Base-by-base conservation (phyloP, 2,329 filamentous ascomycete genomes). In the Cryphonectria parasitica region DNA sequence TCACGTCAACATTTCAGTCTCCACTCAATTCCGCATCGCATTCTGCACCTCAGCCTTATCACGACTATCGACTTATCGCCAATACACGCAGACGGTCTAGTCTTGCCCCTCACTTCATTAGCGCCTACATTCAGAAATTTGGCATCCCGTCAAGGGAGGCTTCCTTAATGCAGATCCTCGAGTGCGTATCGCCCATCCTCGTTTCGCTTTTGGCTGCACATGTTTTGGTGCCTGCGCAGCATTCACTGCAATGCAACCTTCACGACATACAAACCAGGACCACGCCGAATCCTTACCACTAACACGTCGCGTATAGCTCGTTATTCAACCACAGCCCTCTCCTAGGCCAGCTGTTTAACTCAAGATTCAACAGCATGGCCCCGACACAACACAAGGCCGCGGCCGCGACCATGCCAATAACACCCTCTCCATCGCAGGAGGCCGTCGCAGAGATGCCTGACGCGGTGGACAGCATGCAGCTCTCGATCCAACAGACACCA, bases 271-370 rank as follows among this genome's bases (percentile, higher is more conserved):
- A 39, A 64, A 15, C 34, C 28, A 28, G 31, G 11, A 56, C 7
- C 15, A n/a, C 19, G 25, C 3, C 41, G 13, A 11, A 6, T 11
- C 7, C 31, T 41, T 31, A 41, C 60, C 66, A 6, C 69, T 72
- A 64, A 72, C 69, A 65, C 58, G n/a, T 52, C 58, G 58, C 58
- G 36, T n/a, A 45, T 28, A 71, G 70, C 49, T 69, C 70, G 17
- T 8, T 71, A 52, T 31, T 69, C 58, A 69, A 61, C 8, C 64
- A 45, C 56, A 71, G 69, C 64, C 71, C 69, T 68, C 45, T 72
- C 15, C 63, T 71, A 45, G 66, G 63, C 63, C 71, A 72, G 63
- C 68, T 72, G 43, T 68, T 71, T 45, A 71, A 41, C 62, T 56
- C 66, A 22, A 39, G 66, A 19, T n/a, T 64, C 54, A 31, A 61